A percentile compares a stretch with the other conserved stretches of the same genome.
Evolutionary conservation across 2,329 filamentous ascomycete genomes (phyloP).

Genomic region (Pezicula radicicola): DNA sequence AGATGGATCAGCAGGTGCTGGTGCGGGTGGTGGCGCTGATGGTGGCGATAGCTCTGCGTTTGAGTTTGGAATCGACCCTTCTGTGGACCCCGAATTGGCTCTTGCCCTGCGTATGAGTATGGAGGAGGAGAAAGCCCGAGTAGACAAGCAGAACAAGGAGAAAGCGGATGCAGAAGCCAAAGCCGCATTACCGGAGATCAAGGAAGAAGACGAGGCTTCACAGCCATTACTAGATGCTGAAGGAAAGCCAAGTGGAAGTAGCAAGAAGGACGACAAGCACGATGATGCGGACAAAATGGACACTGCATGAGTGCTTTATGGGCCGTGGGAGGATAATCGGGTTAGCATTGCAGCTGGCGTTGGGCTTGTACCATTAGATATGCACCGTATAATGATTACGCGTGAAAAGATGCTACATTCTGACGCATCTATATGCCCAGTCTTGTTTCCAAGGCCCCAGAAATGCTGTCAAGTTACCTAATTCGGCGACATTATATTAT

Average conservation of each 20-base stretch:
- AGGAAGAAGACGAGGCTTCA: constrained; percentile 70
- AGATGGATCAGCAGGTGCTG: constrained; percentile 62
- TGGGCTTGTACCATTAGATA: constrained; percentile 31
- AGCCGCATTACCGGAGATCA: constrained; percentile 75
- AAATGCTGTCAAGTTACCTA: constrained; percentile 5
- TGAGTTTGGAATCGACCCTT: constrained; percentile 88
- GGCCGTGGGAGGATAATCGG: constrained; percentile 5
- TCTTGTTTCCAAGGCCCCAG: constrained; percentile 1
- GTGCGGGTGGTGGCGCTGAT: constrained; percentile 48
- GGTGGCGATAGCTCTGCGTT: constrained; percentile 61
- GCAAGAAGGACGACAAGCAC: constrained; percentile 44
- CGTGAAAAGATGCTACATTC: too few species aligned
- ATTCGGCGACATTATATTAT: constrained; percentile 6
- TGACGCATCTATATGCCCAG: too few species aligned
- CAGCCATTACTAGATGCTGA: constrained; percentile 62
- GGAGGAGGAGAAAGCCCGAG: constrained; percentile 94
- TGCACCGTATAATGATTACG: neutral
- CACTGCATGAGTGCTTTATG: constrained; percentile 57
- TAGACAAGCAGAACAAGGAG: constrained; percentile 80
- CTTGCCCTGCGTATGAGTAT: constrained; percentile 95
- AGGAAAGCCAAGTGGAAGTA: constrained; percentile 62
- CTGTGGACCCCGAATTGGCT: constrained; percentile 88
- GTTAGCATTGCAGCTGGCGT: constrained; percentile 29
- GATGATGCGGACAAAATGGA: constrained; percentile 82
- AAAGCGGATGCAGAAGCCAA: constrained; percentile 71